These are phyloP conservation scores for Fusarium sp. DNA, from an alignment of 2,329 filamentous ascomycete genomes.

Conservation along the genomic window DNA sequence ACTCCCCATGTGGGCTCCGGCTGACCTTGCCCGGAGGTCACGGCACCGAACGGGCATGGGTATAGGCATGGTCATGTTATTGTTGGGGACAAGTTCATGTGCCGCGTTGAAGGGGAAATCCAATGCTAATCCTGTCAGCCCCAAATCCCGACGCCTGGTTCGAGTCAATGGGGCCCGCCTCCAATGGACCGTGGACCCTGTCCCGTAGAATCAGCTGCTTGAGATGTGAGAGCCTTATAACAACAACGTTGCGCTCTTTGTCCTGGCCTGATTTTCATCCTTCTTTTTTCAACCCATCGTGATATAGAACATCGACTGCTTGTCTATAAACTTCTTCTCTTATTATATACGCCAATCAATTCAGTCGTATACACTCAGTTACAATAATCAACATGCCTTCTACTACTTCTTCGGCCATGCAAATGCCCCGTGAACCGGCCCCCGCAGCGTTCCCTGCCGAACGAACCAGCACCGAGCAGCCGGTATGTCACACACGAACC, in stretches of 20 bases:
- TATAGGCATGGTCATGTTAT: background rate
- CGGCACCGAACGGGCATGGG: slow-evolving; percentile 27
- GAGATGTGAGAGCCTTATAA: slow-evolving; percentile 24
- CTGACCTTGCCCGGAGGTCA: slow-evolving; percentile 40
- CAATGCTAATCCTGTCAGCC: slow-evolving; percentile 3
- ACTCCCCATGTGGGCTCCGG: slow-evolving; percentile 33
- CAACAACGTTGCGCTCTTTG: slow-evolving; percentile 27
- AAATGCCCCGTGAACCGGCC: slow-evolving; percentile 48
- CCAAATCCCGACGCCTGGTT: slow-evolving; percentile 12
- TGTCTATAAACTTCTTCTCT: background rate
- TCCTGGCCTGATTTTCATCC: slow-evolving; percentile 8
- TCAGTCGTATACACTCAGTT: background rate
- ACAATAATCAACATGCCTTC: slow-evolving; percentile 28
- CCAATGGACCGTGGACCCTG: slow-evolving; percentile 20
- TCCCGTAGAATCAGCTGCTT: slow-evolving; percentile 7
- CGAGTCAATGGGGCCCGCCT: slow-evolving; percentile 18
- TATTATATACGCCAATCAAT: background rate
- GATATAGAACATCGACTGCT: background rate
- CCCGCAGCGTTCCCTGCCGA: slow-evolving; percentile 41
- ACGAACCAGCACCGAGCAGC: slow-evolving; percentile 46
- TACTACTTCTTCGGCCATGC: slow-evolving; percentile 24
- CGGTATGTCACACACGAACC: slow-evolving; percentile 42
- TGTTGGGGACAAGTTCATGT: slow-evolving; percentile 7
- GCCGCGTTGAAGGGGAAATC: slow-evolving; percentile 1
- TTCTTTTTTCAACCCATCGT: background rate